Base-by-base conservation (phyloP, 192 early-diverging fungal genomes). In the Umbelopsis sp. region DNA sequence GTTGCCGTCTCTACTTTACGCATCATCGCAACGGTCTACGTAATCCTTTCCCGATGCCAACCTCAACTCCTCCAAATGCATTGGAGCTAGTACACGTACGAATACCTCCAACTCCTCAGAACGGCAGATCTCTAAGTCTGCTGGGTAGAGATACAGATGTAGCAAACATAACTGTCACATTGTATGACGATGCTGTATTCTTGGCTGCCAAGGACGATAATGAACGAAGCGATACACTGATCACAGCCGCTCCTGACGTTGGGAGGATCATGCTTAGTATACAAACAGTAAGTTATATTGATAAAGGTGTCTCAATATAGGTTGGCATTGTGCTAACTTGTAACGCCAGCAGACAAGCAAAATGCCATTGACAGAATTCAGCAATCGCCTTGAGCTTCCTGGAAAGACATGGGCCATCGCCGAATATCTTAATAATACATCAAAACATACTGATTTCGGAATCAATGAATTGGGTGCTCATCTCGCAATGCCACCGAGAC, bases 391-490 rank as follows among this genome's bases (percentile, higher is more conserved):
- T 37, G 81, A 82, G 12, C 71, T 95, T 18, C 89, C 93, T 61
- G 95, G 95, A 20, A 92, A 92, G 67, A 91, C 93, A 2, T 91
- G 92, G 88, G 89, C 88, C 10, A 93, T 98, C 61, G 84, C 85
- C 5, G 93, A 93, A 64, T 27, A 73, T n/a, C 71, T 79, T 6
- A 71, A 37, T 30, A 61, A 68, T 53, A 70, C 71, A 30, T 66
- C 73, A 25, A 72, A 75, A 25, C 74, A 69, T 51, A 49, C 68
- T 0, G 69, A 72, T 22, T 70, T 86, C 15, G 33, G 64, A 16
- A 73, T 82, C 46, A 94, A 93, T 70, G 92, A 94, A 71, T 74
- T 95, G 47, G 87, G 79, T 0, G 84, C 89, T 0, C 89, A 89
- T 33, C 74, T 87, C 6, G 78, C 80, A 16, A 68, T 71, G 11